phyloP scores from a whole-genome alignment of 805 yeast species.

The Metschnikowia peoriensis region DNA sequence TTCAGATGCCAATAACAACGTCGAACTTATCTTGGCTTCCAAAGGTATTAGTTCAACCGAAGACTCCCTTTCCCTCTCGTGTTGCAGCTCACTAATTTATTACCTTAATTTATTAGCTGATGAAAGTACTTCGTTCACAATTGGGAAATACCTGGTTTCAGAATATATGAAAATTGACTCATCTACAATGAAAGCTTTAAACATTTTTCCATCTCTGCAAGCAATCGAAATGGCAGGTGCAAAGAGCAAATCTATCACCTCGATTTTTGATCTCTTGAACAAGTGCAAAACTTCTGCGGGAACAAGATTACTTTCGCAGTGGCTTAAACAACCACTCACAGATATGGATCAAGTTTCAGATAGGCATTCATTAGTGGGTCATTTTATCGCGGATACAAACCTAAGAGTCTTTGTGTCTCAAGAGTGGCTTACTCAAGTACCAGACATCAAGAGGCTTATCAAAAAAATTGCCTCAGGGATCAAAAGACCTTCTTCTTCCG shows the following conservation, averaged over 20 bases:
- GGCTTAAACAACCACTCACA: conserved; percentile 95
- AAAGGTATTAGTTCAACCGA: conserved; percentile 50
- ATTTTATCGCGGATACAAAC: conserved; percentile 66
- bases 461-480: conserved; percentile 54
- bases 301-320: conserved; percentile 78
- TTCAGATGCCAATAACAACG: conserved; percentile 27
- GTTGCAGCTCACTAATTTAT: conserved; percentile 65
- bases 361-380: conserved; percentile 75
- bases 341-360: conserved; percentile 54
- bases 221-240: conserved; percentile 14
- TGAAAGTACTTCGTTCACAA: conserved; percentile 51
- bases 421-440: conserved; percentile 67
- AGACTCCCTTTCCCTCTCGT: conserved; percentile 50
- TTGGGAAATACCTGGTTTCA: conserved; percentile 68
- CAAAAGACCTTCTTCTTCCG: conserved; percentile 30
- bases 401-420: conserved; percentile 64
- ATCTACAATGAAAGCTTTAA: conserved; percentile 84
- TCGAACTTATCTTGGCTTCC: conserved; percentile 49
- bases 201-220: conserved; percentile 61
- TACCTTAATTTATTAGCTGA: conserved; percentile 68
- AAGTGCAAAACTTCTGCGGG: conserved; percentile 92
- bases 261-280: conserved; percentile 81
- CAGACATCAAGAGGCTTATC: conserved; percentile 75
- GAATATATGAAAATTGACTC: conserved; percentile 88
- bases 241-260: conserved; percentile 33